Conservation (phyloP, 1,284 basidiomycete genomes). For the Cryptococcus sp. region DNA sequence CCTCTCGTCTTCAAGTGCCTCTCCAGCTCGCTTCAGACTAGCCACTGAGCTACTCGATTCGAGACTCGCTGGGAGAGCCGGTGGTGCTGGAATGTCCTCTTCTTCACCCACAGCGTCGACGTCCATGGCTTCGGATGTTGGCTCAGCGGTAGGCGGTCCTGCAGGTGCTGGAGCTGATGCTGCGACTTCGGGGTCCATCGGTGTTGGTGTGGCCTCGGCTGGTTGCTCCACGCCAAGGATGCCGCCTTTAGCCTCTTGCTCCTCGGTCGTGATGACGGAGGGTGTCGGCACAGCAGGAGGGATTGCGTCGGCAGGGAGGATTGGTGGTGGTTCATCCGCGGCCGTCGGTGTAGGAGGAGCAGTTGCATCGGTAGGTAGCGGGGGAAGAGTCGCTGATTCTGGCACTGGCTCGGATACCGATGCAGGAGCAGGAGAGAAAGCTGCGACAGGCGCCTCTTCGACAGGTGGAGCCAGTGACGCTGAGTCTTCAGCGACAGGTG, state of each 20-base stretch:
- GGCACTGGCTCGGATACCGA: neutral
- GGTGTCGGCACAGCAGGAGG: conserved; percentile 39
- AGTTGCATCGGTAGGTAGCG: conserved; percentile 34
- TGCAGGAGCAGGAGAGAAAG: conserved; percentile 11
- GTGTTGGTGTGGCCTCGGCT: neutral
- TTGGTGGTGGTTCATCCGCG: conserved; percentile 33
- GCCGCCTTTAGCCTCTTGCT: conserved; percentile 9
- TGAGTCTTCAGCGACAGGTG: neutral
- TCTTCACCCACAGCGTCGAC: conserved; percentile 27
- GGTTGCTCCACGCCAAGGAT: conserved; percentile 2
- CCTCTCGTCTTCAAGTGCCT: conserved; percentile 29
- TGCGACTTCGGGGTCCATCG: neutral
- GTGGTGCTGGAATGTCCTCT: conserved; percentile 3
- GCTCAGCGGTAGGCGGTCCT: conserved; percentile 8
- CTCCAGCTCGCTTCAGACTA: conserved; percentile 42
- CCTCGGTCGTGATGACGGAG: conserved; percentile 31
- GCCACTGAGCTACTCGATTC: conserved; percentile 17
- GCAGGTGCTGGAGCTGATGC: conserved; percentile 2
- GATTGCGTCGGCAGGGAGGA: conserved; percentile 24
- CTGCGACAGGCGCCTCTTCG: neutral
- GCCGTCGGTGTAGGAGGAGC: conserved; percentile 31
- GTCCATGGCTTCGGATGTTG: conserved; percentile 21
- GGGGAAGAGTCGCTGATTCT: conserved; percentile 18
- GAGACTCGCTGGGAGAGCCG: conserved; percentile 6
- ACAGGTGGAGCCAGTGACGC: neutral